Conservation (phyloP, 2,329 filamentous ascomycete genomes). For the Chaetomiaceae sp. region DNA sequence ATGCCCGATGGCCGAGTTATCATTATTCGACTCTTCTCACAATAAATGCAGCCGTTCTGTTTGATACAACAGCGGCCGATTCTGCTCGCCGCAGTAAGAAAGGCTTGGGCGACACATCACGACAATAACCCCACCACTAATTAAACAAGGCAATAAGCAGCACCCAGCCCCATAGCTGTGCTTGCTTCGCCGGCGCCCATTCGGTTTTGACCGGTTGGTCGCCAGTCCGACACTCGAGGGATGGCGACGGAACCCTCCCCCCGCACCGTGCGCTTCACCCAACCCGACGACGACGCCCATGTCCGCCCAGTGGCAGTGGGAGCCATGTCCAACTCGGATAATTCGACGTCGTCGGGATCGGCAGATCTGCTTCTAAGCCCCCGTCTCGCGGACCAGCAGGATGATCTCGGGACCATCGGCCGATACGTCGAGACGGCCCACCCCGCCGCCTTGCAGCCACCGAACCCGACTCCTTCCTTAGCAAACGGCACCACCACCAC, state of each 20-base stretch:
- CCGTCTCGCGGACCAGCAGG: constrained; percentile 44
- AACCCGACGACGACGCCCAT: constrained; percentile 37
- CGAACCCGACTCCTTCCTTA: constrained; percentile 30
- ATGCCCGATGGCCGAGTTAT: constrained; percentile 15
- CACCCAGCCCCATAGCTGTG: too few species aligned
- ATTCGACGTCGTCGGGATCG: constrained; percentile 38
- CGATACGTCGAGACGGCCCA: constrained; percentile 42
- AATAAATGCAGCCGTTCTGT: constrained; percentile 9
- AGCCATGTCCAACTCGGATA: constrained; percentile 43
- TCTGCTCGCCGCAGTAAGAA: constrained; percentile 6
- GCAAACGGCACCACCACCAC: constrained; percentile 38
- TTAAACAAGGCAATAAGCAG: too few species aligned
- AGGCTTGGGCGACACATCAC: too few species aligned
- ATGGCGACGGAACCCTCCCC: constrained; percentile 48
- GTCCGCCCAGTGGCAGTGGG: constrained; percentile 31
- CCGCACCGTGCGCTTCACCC: constrained; percentile 53
- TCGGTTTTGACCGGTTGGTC: background rate
- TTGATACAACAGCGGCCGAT: constrained; percentile 14
- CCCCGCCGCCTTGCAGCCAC: constrained; percentile 38
- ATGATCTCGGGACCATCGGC: constrained; percentile 42
- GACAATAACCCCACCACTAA: background rate
- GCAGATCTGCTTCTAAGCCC: constrained; percentile 43
- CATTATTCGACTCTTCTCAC: background rate
- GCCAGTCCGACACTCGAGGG: background rate
- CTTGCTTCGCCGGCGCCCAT: too few species aligned